Conservation (phyloP, 73 alveolate genomes). For the Paramecium tetraurelia region DNA sequence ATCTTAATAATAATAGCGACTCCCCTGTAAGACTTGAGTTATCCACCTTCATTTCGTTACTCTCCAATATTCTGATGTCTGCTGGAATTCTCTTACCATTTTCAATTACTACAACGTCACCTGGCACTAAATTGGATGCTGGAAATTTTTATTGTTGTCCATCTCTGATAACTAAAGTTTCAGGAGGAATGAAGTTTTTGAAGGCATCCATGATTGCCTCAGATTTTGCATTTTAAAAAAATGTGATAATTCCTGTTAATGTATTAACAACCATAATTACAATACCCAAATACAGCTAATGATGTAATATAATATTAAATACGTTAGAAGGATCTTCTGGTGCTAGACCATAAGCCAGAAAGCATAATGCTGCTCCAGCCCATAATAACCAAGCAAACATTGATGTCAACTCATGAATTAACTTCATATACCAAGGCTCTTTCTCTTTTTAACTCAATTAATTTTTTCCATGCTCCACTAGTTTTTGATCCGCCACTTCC, state of each 20-base stretch:
- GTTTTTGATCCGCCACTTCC: conserved; percentile 52
- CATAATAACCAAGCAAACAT: conserved; percentile 79
- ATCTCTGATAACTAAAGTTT: conserved; percentile 64
- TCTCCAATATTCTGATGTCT: conserved; percentile 72
- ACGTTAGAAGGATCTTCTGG: conserved; percentile 77
- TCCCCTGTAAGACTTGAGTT: conserved; percentile 82
- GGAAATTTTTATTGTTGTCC: conserved; percentile 61
- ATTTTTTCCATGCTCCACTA: conserved; percentile 77
- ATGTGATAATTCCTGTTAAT: conserved; percentile 76
- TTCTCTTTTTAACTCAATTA: conserved; percentile 75
- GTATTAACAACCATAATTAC: conserved; percentile 79
- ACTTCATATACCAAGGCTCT: conserved; percentile 77
- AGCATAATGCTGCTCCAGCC: conserved; percentile 86
- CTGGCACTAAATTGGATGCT: conserved; percentile 67
- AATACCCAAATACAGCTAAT: conserved; percentile 76
- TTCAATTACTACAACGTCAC: conserved; percentile 69
- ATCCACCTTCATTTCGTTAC: conserved; percentile 74
- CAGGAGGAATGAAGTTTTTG: conserved; percentile 72
- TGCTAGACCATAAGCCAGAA: conserved; percentile 79
- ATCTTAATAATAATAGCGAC: conserved; percentile 64
- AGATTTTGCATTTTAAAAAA: conserved; percentile 75
- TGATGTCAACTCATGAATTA: conserved; percentile 77
- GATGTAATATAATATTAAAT: background rate
- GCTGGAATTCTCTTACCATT: conserved; percentile 74
- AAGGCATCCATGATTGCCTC: conserved; percentile 89